Evolutionary conservation across 179 eudicot genomes (phyloP).

Genomic region (Spinacia oleracea): DNA sequence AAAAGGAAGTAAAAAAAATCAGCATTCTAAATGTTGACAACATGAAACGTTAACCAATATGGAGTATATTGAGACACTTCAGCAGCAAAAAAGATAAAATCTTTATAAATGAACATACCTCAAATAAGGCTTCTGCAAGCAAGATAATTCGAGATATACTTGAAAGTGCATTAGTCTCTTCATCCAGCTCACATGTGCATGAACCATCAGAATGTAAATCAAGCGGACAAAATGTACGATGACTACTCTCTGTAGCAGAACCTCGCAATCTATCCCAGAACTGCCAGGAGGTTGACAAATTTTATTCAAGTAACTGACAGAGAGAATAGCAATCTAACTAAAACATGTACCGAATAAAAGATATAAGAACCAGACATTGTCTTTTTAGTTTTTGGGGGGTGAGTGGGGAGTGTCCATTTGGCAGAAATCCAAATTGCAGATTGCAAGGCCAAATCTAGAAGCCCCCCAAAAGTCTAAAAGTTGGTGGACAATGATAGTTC

Average conservation of each 20-base stretch:
- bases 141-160: slow-evolving; percentile 76
- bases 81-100: not conserved
- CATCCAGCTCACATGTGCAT: slow-evolving; percentile 68
- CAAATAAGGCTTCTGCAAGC: slow-evolving; percentile 89
- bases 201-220: slow-evolving; percentile 70
- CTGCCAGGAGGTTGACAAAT: slow-evolving; percentile 42
- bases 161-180: slow-evolving; percentile 58
- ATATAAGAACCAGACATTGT: not conserved
- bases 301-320: slow-evolving; percentile 9
- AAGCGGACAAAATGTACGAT: slow-evolving; percentile 52
- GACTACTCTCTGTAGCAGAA: slow-evolving; percentile 40
- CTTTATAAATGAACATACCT: slow-evolving; percentile 44
- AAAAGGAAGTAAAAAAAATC: not conserved
- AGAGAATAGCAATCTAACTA: not conserved
- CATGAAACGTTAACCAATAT: not conserved
- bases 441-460: not conserved
- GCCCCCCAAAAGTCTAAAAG: not conserved
- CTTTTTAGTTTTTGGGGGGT: not conserved
- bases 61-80: not conserved
- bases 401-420: not conserved
- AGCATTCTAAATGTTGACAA: not conserved
- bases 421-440: not conserved
- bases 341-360: not conserved
- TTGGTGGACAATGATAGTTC: not conserved
- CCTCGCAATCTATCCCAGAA: slow-evolving; percentile 61